Evolutionary conservation across 495 filamentous ascomycete species (phyloP).

Genomic region (Tetracladium setigerum): DNA sequence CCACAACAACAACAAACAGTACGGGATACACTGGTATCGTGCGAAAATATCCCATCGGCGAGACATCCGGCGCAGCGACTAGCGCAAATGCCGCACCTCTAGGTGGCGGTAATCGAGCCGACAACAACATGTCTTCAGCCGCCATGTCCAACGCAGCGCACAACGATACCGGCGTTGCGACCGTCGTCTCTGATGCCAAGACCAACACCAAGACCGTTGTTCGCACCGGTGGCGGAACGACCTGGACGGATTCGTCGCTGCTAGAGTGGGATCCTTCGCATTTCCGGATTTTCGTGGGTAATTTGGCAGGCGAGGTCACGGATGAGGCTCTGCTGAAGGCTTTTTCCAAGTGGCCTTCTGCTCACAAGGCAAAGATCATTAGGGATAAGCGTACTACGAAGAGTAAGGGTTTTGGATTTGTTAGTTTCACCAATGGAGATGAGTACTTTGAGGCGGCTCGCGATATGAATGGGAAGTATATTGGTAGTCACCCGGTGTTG

Average conservation of each 20-base stretch:
- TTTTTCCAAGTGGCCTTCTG: conserved; percentile 77
- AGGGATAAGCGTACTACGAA: conserved; percentile 93
- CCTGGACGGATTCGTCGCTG: conserved; percentile 77
- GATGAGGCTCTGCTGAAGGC: conserved; percentile 93
- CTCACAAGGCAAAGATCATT: conserved; percentile 91
- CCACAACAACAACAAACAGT: conserved; percentile 33
- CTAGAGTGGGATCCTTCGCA: conserved; percentile 96
- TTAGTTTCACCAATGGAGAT: conserved; percentile 90
- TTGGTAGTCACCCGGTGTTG: conserved; percentile 88
- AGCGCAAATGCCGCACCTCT: conserved; percentile 41
- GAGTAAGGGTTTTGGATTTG: conserved; percentile 92
- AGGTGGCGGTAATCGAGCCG: conserved; percentile 27
- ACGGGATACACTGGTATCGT: conserved; percentile 18
- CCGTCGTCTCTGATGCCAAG: conserved; percentile 34
- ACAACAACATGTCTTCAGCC: conserved; percentile 23
- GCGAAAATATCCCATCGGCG: conserved; percentile 11
- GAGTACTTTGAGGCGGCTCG: conserved; percentile 91
- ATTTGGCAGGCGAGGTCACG: conserved; percentile 96
- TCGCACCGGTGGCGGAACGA: conserved; percentile 80
- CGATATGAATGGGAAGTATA: conserved; percentile 99
- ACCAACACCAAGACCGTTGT: conserved; percentile 64
- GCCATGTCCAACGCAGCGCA: conserved; percentile 31
- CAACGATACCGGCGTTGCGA: conserved; percentile 35
- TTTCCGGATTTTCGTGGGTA: conserved; percentile 91
- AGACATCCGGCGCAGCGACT: conserved; percentile 21